Evolutionary conservation across 805 yeast species (phyloP), one percentile per base, ranked within the genome.

Genomic region (Ogataea saltuana): DNA sequence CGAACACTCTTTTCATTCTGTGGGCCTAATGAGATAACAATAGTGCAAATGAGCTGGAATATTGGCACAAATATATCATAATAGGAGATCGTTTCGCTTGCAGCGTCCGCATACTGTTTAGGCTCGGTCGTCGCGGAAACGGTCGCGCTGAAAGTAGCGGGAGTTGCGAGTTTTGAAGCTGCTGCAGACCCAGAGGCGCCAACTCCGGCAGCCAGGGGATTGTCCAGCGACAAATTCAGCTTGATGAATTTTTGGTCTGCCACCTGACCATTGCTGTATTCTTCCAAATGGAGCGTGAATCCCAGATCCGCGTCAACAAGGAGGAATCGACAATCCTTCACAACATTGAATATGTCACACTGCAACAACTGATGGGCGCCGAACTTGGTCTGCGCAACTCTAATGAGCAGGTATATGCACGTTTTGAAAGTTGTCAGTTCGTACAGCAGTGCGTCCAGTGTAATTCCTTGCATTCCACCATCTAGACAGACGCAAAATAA

Each of bases 351-450:
- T 6, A 91, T 61, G 38, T 84, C 91, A 52, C 84, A 76, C 54
- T 88, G 88, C 18, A 89, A 64, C 41, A 91, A 67, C 42, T 81
- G 83, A 38, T 78, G 77, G 0, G 97, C 89, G 3, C 99, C 98
- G 7, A 61, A 58, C 49, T 86, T 78, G 0, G 85, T 78, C 56
- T 85, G 88, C 0, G 95, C 88, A 10, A 91, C 74, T 51, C 93
- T 75, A 1, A 82, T 72, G 48, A 91, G 67, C 37, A 90, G 74
- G 45, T 81, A 80, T 31, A 88, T 60, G 0, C 85, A 78, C 0
- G 91, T 74, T 53, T 84, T 85, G 67, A 84, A 85, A 1, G 87
- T 83, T 0, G 93, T 85, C 20, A 87, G 62, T 54, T 88, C 96
- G 60, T 84, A 84, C 1, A 87, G 61, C 19, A 85, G 63, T 3